Evolutionary conservation across 805 yeast species (phyloP).

Genomic region (Saturnispora sanitii): DNA sequence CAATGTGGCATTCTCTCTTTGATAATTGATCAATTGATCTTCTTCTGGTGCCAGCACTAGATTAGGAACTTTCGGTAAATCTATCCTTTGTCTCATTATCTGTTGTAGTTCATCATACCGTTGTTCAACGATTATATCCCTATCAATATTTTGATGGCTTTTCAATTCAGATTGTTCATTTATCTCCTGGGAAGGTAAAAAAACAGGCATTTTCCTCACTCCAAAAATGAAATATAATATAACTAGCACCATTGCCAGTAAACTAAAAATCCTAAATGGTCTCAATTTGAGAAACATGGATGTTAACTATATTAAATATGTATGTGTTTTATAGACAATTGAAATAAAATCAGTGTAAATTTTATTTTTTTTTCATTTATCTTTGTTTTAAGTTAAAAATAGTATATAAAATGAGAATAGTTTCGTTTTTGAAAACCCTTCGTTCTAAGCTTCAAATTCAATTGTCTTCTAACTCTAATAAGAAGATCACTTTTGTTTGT

Average conservation of each 20-base stretch:
- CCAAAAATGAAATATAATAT: too few relatives aligned
- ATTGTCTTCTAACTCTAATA: background rate
- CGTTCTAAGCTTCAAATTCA: background rate
- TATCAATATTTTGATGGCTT: too few relatives aligned
- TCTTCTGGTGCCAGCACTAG: conserved; percentile 22
- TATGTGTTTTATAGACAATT: too few relatives aligned
- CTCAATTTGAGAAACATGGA: too few relatives aligned
- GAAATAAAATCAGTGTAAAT: background rate
- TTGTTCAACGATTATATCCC: conserved; percentile 26
- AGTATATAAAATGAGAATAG: background rate
- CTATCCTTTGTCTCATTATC: conserved; percentile 29
- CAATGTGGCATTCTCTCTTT: conserved; percentile 66
- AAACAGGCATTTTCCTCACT: too few relatives aligned
- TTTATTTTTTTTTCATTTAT: too few relatives aligned
- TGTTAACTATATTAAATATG: too few relatives aligned
- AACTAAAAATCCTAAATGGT: too few relatives aligned
- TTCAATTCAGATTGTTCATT: too few relatives aligned
- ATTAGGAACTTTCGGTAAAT: conserved; percentile 38
- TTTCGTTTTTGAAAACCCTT: background rate
- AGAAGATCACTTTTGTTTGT: conserved; percentile 35
- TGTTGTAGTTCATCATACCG: conserved; percentile 33
- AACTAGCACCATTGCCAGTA: too few relatives aligned
- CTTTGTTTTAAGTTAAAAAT: too few relatives aligned
- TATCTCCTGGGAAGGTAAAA: too few relatives aligned
- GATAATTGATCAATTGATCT: conserved; percentile 12